A percentile compares a stretch with the other conserved stretches of the same genome.
Evolutionary conservation across 345 rosid species (phyloP).

Genomic region (Euphorbia tirucalli): DNA sequence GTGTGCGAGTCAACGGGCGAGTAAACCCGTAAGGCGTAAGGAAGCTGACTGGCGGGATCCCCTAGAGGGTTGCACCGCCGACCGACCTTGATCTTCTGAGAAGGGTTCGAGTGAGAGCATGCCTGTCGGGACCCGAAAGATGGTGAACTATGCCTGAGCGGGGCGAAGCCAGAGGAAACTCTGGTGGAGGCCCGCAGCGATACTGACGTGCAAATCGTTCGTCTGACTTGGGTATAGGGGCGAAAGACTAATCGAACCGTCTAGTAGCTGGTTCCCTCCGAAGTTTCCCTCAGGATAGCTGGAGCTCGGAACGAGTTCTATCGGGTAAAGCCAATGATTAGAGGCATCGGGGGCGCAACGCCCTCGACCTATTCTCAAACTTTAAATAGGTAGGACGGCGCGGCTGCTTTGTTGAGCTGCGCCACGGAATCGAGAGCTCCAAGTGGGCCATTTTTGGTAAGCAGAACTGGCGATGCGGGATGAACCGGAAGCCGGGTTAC

Average conservation of each 20-base stretch:
- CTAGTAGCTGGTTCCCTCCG: slow-evolving; percentile 41
- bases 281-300: slow-evolving; percentile 38
- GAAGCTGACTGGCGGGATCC: too few species aligned
- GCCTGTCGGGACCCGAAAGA: too few species aligned
- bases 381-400: not conserved
- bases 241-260: slow-evolving; percentile 38
- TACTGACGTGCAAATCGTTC: slow-evolving; percentile 23
- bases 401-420: not conserved
- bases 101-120: too few species aligned
- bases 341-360: slow-evolving; percentile 2
- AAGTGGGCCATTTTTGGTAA: not conserved
- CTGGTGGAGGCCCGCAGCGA: slow-evolving; percentile 1
- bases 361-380: slow-evolving; percentile 1
- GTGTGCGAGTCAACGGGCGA: slow-evolving; percentile 12
- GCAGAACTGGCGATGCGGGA: not conserved
- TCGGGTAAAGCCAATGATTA: slow-evolving; percentile 8
- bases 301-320: slow-evolving; percentile 24
- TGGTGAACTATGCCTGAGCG: too few species aligned
- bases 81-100: too few species aligned
- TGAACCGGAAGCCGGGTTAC: not conserved
- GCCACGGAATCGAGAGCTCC: not conserved
- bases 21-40: too few species aligned
- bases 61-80: too few species aligned
- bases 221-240: slow-evolving; percentile 33
- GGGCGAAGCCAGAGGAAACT: not conserved